phyloP scores from a whole-genome alignment of 257 asterid species.

The Scutellaria baicalensis region DNA sequence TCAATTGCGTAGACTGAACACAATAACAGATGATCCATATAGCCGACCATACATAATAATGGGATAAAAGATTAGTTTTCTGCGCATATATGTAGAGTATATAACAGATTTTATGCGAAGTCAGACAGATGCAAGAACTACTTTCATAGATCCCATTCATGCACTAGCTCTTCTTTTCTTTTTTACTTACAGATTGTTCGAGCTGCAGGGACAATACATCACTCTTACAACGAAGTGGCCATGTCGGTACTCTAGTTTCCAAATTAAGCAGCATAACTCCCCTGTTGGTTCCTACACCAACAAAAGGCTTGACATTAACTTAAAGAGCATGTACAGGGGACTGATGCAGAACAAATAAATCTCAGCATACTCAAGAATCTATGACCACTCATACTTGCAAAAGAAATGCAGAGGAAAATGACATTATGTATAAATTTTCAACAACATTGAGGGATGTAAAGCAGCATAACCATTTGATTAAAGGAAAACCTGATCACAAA shows the following conservation, averaged over 20 bases:
- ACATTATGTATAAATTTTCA: neutral
- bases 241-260: slow-evolving; percentile 51
- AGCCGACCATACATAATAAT: neutral
- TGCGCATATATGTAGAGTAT: neutral
- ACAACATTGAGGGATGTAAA: neutral
- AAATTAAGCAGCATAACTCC: slow-evolving; percentile 69
- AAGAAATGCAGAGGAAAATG: neutral
- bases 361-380: neutral
- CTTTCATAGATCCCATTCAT: neutral
- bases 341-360: neutral
- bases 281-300: slow-evolving; percentile 57
- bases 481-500: too few species aligned
- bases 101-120: neutral
- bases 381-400: neutral
- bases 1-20: neutral
- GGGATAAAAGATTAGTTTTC: neutral
- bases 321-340: neutral
- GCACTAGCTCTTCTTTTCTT: neutral
- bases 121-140: slow-evolving; percentile 5
- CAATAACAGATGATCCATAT: neutral
- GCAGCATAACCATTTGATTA: too few species aligned
- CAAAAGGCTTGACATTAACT: slow-evolving; percentile 1
- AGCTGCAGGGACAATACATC: slow-evolving; percentile 67
- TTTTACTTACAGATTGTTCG: slow-evolving; percentile 46
- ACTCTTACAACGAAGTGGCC: slow-evolving; percentile 64